Conservation (phyloP, 805 yeast genomes). For the Teunomyces cretensis region DNA sequence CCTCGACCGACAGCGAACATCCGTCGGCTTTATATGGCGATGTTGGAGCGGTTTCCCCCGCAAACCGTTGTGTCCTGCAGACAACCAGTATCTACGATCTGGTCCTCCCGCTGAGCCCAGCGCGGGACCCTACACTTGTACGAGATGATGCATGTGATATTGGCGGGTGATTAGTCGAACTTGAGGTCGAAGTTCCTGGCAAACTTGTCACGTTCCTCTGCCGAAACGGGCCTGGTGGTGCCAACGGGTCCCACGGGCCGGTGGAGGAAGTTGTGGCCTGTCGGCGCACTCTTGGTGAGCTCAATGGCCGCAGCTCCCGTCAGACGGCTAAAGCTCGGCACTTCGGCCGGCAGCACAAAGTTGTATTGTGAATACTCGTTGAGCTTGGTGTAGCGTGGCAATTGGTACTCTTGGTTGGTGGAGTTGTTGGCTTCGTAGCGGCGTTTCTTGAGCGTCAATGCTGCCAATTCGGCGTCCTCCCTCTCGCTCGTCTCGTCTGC, state of each 20-base stretch:
- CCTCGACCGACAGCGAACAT: not conserved
- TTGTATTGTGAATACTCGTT: constrained; percentile 4
- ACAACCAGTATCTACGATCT: too few species aligned
- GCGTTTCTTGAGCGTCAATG: constrained; percentile 22
- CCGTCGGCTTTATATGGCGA: not conserved
- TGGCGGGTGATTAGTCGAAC: not conserved
- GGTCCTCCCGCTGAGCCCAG: too few species aligned
- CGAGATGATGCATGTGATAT: constrained; percentile 1
- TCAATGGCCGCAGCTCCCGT: not conserved
- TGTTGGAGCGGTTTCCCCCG: not conserved
- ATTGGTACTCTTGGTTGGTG: constrained; percentile 9
- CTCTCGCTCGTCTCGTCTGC: not conserved
- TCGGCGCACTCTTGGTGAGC: not conserved
- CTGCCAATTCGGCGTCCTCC: constrained; percentile 16
- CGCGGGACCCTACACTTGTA: too few species aligned
- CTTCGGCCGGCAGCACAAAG: not conserved
- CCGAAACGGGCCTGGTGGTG: not conserved
- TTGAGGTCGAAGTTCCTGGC: constrained; percentile 3
- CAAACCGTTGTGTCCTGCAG: not conserved
- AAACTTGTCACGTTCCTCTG: constrained; percentile 1
- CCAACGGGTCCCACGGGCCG: not conserved
- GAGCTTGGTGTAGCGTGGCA: constrained; percentile 21
- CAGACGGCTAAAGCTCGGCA: not conserved
- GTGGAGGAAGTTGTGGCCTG: not conserved
- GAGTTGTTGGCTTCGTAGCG: constrained; percentile 15